Percentiles rank a stretch among this genome's conserved stretches.
phyloP scores from a whole-genome alignment of 2,329 filamentous ascomycete species.

The Phymatotrichopsis omnivora region DNA sequence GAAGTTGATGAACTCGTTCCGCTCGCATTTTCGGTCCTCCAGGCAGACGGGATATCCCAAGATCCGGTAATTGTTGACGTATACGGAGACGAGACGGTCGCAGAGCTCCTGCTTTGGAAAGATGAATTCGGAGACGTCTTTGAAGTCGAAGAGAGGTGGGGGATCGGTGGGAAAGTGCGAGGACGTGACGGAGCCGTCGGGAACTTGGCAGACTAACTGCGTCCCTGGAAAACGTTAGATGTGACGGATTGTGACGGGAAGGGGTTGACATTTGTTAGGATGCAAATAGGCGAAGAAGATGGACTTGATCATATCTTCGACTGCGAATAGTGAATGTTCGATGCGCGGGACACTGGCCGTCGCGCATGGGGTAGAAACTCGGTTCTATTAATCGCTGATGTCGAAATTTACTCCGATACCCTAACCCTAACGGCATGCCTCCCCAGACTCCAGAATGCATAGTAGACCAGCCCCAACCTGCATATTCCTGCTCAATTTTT shows the following conservation, averaged over 20 bases:
- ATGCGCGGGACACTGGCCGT: too few relatives aligned
- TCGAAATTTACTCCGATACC: too few relatives aligned
- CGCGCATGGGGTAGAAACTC: too few relatives aligned
- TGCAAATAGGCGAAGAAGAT: conserved; percentile 63
- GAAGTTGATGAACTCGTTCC: conserved; percentile 97
- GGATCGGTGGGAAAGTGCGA: too few relatives aligned
- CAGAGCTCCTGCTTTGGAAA: conserved; percentile 93
- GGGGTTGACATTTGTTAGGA: conserved; percentile 48
- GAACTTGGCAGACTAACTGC: conserved; percentile 55
- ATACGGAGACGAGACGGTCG: conserved; percentile 75
- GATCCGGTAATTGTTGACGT: conserved; percentile 64
- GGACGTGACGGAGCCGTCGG: conserved; percentile 48
- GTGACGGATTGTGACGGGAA: conserved; percentile 1
- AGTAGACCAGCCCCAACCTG: too few relatives aligned
- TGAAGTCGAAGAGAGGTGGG: conserved; percentile 71
- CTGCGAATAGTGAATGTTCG: too few relatives aligned
- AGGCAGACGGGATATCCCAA: conserved; percentile 86
- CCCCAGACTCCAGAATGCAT: too few relatives aligned
- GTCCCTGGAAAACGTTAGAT: conserved; percentile 40
- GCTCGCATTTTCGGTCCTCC: conserved; percentile 66
- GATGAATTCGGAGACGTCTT: conserved; percentile 79
- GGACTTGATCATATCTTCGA: conserved; percentile 45
- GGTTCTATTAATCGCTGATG: too few relatives aligned
- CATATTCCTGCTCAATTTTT: too few relatives aligned
- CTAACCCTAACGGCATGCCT: too few relatives aligned